Evolutionary conservation across 306 rosid species (phyloP), one percentile per base, ranked within the genome.

Genomic region (Begonia loranthoides): DNA sequence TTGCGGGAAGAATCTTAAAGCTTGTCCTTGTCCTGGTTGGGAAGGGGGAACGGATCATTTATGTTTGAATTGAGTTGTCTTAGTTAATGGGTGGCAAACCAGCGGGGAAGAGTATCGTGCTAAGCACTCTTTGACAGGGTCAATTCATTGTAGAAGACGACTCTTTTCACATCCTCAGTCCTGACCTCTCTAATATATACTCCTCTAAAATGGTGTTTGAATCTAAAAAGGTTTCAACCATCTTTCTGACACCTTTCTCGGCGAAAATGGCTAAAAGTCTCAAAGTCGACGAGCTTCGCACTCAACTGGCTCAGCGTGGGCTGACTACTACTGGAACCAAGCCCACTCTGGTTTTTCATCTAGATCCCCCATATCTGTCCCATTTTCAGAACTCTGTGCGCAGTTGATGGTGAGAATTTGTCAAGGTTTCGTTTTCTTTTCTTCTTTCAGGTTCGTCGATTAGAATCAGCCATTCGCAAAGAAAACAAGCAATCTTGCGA

Each of bases 221-320:
- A 13, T 49, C 46, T 61, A 9, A 24, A 24, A 51, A 52, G 6
- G 6, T 51, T 51, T 38, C 59, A 13, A 9, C 3, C 13, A 17
- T 28, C 54, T 45, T 16, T 57, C 54, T 1, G 9, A 50, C 17
- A 12, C 13, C 14, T 44, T 17, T 62, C 45, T 8, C 13, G 24
- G 55, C 13, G 45, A 57, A 5, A 61, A 89, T 85, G 95, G 87
- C 85, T 12, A 64, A 50, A 59, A 76, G 66, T 73, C 77, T 86
- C 70, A 80, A 54, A 63, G 94, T 78, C 17, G 99, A 76, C 11
- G 88, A 86, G 50, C 81, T 90, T 39, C 80, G 95, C 13, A 43
- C 70, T 44, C 64, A 85, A 66, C 79, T 90, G 5, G 44, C 71
- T 55, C 75, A 76, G 36, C 99, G 92, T 45, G 88, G 96, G 9